Conservation (phyloP, 2,329 filamentous ascomycete species). For the Trichoderma sp. region DNA sequence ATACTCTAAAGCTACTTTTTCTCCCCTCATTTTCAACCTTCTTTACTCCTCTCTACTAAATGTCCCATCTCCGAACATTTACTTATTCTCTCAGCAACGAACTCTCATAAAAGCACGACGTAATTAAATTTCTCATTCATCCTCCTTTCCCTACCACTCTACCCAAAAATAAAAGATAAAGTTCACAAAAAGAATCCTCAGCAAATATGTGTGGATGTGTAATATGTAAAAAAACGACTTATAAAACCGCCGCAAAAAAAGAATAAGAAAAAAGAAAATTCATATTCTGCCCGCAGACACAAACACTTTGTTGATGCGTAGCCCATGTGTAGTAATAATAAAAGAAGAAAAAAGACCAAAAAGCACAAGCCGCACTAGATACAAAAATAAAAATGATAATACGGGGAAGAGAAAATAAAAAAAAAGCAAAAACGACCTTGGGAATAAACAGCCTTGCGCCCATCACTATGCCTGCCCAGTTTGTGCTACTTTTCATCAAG, state of each 20-base stretch:
- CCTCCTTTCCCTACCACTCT: neutral
- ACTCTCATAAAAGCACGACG: neutral
- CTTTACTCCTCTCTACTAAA: neutral
- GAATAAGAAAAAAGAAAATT: neutral
- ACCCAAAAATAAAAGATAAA: neutral
- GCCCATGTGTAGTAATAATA: neutral
- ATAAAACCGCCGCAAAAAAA: neutral
- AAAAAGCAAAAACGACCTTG: constrained; percentile 14
- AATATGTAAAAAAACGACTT: neutral
- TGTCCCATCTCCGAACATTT: neutral
- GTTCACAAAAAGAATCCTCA: neutral
- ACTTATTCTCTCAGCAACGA: neutral
- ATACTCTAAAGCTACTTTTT: neutral
- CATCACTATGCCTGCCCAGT: constrained; percentile 18
- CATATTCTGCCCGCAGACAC: constrained; percentile 5
- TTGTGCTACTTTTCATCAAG: neutral
- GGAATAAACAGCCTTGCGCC: constrained; percentile 20
- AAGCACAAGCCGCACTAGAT: neutral
- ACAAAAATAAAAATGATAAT: neutral
- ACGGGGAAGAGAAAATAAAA: neutral
- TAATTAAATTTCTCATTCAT: neutral
- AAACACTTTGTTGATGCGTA: constrained; percentile 12
- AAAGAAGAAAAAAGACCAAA: neutral
- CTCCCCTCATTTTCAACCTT: neutral
- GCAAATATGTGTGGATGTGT: neutral